Base-by-base conservation (phyloP, 305 asterid species). In the Petunia hybrid region DNA sequence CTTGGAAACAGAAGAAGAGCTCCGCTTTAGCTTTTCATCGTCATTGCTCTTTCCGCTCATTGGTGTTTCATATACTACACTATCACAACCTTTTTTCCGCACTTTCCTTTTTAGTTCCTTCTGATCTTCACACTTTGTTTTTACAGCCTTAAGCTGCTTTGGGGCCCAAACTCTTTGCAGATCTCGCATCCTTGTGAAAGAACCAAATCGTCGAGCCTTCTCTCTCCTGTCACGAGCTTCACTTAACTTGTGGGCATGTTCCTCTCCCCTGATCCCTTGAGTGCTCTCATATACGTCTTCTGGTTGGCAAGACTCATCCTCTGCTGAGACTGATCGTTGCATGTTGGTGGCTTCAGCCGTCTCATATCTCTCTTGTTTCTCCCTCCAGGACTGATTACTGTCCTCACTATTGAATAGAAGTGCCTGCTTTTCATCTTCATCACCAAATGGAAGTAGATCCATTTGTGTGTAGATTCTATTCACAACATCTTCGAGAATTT, bases 121-220 rank as follows among this genome's bases (percentile, higher is more conserved):
- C 35, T 84, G 88, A 61, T 85, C 80, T 76, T 87, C 95, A 31
- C 83, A 81, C 88, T 88, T 90, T 36, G 79, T 76, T 81, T 89
- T 96, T 4, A 38, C 64, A 41, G 80, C 80, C 86, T 93, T 94
- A n/a, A 88, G 86, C 69, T 86, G 93, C 86, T 89, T 93, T 64
- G 97, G 97, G 41, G 98, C 97, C 97, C 98, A 92, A 5, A 96
- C 97, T 87, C 99, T 89, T 87, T 92, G 99, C 84, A 94, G 83
- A 85, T 91, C 98, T 39, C 91, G 92, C 80, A 89, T 88, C 89
- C 97, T 84, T 2, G 89, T 71, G 60, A 88, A 94, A 55, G 86
- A 90, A 38, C 86, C 90, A 64, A 76, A 84, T 84, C 91, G 89
- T 79, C 90, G 84, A 31, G 96, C 91, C 84, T 88, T 88, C 82